Percentiles rank a stretch among this genome's conserved stretches.
These are phyloP conservation scores for Mimosa pudica DNA, from an alignment of 306 rosid genomes.

Conservation along the genomic window DNA sequence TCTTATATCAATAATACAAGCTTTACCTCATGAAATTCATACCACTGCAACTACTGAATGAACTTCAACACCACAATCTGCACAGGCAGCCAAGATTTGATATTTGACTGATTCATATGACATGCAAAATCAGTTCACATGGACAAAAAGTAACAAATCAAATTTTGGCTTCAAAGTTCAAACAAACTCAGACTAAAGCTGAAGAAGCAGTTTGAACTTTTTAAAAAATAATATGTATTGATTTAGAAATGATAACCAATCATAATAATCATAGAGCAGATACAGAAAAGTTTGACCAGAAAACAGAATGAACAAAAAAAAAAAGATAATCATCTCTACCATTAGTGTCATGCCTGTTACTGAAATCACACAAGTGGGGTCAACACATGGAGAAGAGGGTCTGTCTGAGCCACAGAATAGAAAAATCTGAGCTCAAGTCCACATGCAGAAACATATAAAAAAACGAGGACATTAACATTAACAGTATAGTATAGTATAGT, in stretches of 20 bases:
- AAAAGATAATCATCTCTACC: slow-evolving; percentile 12
- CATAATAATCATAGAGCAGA: slow-evolving; percentile 20
- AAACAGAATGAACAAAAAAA: not conserved
- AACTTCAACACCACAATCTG: slow-evolving; percentile 41
- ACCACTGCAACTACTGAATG: slow-evolving; percentile 34
- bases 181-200: slow-evolving; percentile 26
- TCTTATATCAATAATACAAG: slow-evolving; percentile 21
- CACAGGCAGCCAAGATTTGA: slow-evolving; percentile 29
- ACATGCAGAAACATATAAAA: slow-evolving; percentile 7
- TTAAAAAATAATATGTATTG: slow-evolving; percentile 1
- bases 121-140: not conserved
- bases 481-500: not conserved
- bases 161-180: not conserved
- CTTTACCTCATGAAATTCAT: slow-evolving; percentile 45
- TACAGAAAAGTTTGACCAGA: slow-evolving; percentile 31
- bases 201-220: slow-evolving; percentile 22
- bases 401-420: slow-evolving; percentile 30
- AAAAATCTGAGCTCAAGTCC: slow-evolving; percentile 27
- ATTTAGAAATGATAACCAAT: not conserved
- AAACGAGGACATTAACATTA: slow-evolving; percentile 20
- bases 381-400: not conserved
- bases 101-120: slow-evolving; percentile 20
- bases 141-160: slow-evolving; percentile 5
- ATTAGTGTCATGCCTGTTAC: slow-evolving; percentile 34
- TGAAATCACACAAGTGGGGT: slow-evolving; percentile 43